phyloP scores from a whole-genome alignment of 2,329 filamentous ascomycete species.

The Conoideocrella luteorostrata region DNA sequence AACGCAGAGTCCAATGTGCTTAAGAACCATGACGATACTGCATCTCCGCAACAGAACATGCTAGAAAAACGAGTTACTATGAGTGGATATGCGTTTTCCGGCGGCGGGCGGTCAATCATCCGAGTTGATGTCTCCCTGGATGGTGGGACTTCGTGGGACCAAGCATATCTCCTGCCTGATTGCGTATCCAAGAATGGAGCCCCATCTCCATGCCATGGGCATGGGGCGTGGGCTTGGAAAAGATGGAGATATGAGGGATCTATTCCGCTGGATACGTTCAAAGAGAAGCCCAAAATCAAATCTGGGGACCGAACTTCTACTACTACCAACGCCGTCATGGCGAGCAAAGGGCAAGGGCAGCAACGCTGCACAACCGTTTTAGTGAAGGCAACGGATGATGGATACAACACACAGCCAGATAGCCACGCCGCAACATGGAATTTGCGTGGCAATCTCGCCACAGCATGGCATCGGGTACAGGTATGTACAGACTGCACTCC shows the following conservation, averaged over 20 bases:
- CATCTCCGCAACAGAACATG: background rate
- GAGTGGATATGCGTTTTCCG: conserved; percentile 61
- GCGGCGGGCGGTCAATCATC: conserved; percentile 58
- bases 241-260: conserved; percentile 52
- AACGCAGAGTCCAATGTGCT: background rate
- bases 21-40: background rate
- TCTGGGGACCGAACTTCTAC: background rate
- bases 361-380: conserved; percentile 44
- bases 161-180: conserved; percentile 53
- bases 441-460: conserved; percentile 57
- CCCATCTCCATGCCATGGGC: conserved; percentile 28
- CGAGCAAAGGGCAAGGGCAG: conserved; percentile 14
- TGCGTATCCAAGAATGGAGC: conserved; percentile 23
- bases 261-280: conserved; percentile 31
- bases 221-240: conserved; percentile 57
- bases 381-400: conserved; percentile 60
- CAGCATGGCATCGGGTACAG: conserved; percentile 58
- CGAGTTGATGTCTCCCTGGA: conserved; percentile 63
- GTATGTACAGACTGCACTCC: conserved; percentile 27
- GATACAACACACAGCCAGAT: conserved; percentile 62
- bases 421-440: conserved; percentile 56
- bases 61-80: conserved; percentile 31
- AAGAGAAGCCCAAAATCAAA: conserved; percentile 8
- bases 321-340: conserved; percentile 8
- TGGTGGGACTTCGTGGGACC: conserved; percentile 56